Conservation (phyloP, 768 basidiomycete species). For the Boletellus ananas region DNA sequence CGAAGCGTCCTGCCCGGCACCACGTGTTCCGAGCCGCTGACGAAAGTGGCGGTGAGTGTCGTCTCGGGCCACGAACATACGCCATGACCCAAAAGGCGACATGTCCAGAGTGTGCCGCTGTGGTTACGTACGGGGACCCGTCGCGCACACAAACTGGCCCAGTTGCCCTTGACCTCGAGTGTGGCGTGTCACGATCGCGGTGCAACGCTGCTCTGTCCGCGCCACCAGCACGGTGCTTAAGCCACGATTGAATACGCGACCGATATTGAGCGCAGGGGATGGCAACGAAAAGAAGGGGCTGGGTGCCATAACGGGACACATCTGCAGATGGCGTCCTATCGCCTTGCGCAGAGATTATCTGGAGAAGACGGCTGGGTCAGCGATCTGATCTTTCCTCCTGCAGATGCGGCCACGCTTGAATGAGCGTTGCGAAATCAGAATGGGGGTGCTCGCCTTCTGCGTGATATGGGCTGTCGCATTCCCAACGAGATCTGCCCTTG, state of each 20-base stretch:
- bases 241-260: background rate
- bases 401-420: conserved; percentile 2
- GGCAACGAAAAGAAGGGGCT: too few species aligned
- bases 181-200: conserved; percentile 9
- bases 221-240: conserved; percentile 12
- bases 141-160: conserved; percentile 4
- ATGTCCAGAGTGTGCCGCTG: conserved; percentile 19
- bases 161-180: background rate
- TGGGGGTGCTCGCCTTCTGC: background rate
- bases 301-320: conserved; percentile 4
- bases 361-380: conserved; percentile 2
- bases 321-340: background rate
- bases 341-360: background rate
- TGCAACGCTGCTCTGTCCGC: conserved; percentile 1
- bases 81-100: background rate
- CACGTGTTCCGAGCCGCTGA: conserved; percentile 23
- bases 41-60: conserved; percentile 13
- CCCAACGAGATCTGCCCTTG: background rate
- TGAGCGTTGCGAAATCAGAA: background rate
- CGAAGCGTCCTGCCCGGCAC: conserved; percentile 14
- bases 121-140: conserved; percentile 15
- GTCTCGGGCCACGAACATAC: conserved; percentile 9
- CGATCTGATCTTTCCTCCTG: conserved; percentile 7
- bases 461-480: background rate
- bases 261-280: background rate